Evolutionary conservation across 2,329 filamentous ascomycete species (phyloP), one percentile per base, ranked within the genome.

Genomic region (Penicillium sp.): DNA sequence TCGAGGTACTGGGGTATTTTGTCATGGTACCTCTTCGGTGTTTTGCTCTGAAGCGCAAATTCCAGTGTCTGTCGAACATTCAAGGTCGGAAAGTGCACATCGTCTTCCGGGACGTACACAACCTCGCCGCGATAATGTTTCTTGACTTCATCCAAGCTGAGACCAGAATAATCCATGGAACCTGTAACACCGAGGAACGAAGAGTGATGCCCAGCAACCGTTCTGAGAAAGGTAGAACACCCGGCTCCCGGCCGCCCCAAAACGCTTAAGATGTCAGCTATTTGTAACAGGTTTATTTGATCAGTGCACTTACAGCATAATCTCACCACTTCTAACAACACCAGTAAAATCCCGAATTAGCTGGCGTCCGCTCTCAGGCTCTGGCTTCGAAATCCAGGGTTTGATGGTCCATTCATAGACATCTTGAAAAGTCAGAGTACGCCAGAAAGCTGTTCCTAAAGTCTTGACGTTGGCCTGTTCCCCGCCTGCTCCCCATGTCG

Each of bases 351-450:
- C 86, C 60, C 87, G 80, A 61, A 90, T 85, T 3, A 90, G 73
- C 7, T 78, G 80, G 41, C 84, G 79, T 6, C 80, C 81, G 62
- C 81, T 75, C 41, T 79, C 75, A 13, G 80, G 77, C 38, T 78
- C 75, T 15, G 78, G 76, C 13, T 79, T 70, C 41, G 74, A 75
- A 9, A 84, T 46, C 58, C 78, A 78, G 1, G 83, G 83, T 48
- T 86, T 71, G 64, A 84, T 82, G 2, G 81, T 75, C 59, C 79
- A 80, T 19, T 92, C 72, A 19, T 90, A 79, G 29, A 81, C 81
- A 75, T 90, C 92, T 3, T 91, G 79, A 68, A 92, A 89, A 0
- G 90, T 91, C 68, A 93, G 90, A 0, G 90, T 91, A n/a, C 90
- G 89, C 41, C 91, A 70, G 30, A 93, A 80, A 1, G 90, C 90